Evolutionary conservation across 495 filamentous ascomycete species (phyloP), one percentile per base, ranked within the genome.

Genomic region (Penicillium maclennaniae): DNA sequence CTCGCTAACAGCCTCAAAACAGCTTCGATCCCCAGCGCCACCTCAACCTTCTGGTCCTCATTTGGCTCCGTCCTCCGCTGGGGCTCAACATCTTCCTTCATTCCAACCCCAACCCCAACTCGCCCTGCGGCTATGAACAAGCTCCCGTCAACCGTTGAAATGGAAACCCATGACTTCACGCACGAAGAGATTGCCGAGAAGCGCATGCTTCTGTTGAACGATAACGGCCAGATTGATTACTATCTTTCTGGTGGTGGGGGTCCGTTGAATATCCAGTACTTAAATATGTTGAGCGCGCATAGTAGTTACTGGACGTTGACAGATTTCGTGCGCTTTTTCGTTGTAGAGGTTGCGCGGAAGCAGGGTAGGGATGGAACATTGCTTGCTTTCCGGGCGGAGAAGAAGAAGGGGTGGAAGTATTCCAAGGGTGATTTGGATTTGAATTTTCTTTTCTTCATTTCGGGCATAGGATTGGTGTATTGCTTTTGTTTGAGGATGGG

Each of bases 201-300:
- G 67, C 86, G 91, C 41, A 88, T 92, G 62, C 83, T 83, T 51
- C 67, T 96, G 31, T 79, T 98, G 4, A 98, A 98, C 55, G 93
- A 97, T 55, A 96, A 97, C 53, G 91, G 90, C 0, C 93, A 97
- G 69, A 83, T 98, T 34, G 93, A 98, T 66, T 98, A 82, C 62
- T 95, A 83, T 53, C 69, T 98, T 4, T 82, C 82, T 40, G 88
- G 88, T 40, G 87, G 88, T 0, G 83, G 87, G 19, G 89, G 92
- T 0, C 80, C 91, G 4, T 74, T 97, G 25, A 92, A 95, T 69
- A 88, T 96, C 47, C 92, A 97, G 74, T 98, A 98, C 66, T 68
- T 97, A 4, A 96, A 95, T 57, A 98, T 98, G 92, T 69, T 98
- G 53, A 88, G 90, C 50, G 93, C 93, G n/a, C 93, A 98, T 69